Conservation (phyloP, 2,329 filamentous ascomycete species). For the Zopfia rhizophila region DNA sequence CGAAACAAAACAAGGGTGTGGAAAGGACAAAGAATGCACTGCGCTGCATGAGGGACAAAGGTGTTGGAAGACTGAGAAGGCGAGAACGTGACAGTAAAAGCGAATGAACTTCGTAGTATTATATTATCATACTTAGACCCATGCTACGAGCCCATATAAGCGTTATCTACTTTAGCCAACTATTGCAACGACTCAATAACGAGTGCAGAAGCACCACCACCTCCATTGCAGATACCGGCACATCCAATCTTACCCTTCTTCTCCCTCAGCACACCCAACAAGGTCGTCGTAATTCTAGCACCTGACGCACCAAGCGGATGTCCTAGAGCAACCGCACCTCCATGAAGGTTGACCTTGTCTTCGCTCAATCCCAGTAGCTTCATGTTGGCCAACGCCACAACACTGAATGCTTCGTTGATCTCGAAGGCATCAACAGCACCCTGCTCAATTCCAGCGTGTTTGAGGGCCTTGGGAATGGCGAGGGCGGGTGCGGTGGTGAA, state of each 20-base stretch:
- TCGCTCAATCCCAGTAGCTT: constrained; percentile 83
- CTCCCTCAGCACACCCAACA: constrained; percentile 87
- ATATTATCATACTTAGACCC: background rate
- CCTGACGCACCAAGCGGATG: constrained; percentile 95
- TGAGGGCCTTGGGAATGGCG: constrained; percentile 96
- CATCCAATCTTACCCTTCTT: constrained; percentile 94
- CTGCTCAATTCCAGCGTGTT: constrained; percentile 85
- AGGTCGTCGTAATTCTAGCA: constrained; percentile 89
- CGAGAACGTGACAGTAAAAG: background rate
- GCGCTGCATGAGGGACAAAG: no score
- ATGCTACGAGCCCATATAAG: background rate
- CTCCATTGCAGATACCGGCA: constrained; percentile 97
- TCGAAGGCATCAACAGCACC: constrained; percentile 91
- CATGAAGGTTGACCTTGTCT: constrained; percentile 94
- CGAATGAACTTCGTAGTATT: background rate
- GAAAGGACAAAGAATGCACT: background rate
- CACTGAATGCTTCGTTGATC: constrained; percentile 99
- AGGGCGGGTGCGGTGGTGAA: constrained; percentile 95
- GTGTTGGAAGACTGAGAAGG: background rate
- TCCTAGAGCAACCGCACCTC: constrained; percentile 93
- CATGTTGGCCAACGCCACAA: constrained; percentile 95
- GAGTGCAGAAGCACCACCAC: constrained; percentile 92
- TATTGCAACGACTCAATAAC: constrained; percentile 76
- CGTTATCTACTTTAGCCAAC: background rate
- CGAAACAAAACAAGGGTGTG: background rate